Percentiles rank a stretch among this genome's conserved stretches.
Conservation (phyloP, 805 yeast genomes). For the Starmera pachycereana region DNA sequence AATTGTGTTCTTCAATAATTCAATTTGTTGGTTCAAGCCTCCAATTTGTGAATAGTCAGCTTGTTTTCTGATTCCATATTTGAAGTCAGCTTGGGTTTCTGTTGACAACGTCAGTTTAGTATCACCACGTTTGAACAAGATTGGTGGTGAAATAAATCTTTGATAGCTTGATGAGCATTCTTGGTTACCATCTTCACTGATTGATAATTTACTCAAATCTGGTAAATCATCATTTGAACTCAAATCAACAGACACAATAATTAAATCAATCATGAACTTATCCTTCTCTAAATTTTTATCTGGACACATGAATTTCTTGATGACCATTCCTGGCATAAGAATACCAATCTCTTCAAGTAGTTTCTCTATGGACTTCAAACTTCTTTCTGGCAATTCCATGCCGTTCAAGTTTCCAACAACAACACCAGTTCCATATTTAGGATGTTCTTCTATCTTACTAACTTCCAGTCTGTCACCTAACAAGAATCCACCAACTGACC, state of each 20-base stretch:
- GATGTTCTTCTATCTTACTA: constrained; percentile 35
- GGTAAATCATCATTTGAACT: constrained; percentile 20
- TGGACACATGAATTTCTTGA: constrained; percentile 16
- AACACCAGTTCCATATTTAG: constrained; percentile 32
- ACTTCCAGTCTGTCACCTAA: constrained; percentile 45
- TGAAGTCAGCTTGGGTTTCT: constrained; percentile 21
- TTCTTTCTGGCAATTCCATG: constrained; percentile 9
- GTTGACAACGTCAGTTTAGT: constrained; percentile 18
- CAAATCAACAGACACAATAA: constrained; percentile 12
- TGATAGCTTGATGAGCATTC: constrained; percentile 9
- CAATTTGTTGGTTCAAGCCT: constrained; percentile 61
- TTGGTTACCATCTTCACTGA: constrained; percentile 17
- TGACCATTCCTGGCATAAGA: constrained; percentile 44
- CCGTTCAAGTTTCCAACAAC: constrained; percentile 22
- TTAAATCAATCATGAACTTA: constrained; percentile 7
- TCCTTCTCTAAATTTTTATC: constrained; percentile 11
- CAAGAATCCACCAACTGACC: constrained; percentile 31
- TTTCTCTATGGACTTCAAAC: constrained; percentile 28
- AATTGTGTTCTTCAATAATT: constrained; percentile 50
- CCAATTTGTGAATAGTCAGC: constrained; percentile 54
- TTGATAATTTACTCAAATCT: constrained; percentile 26
- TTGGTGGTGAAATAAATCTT: constrained; percentile 35
- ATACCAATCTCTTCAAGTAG: constrained; percentile 46
- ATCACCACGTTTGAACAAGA: constrained; percentile 29
- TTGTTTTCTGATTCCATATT: constrained; percentile 34